These are phyloP conservation scores for Coemansia sp. DNA, from an alignment of 192 early-diverging fungal genomes.

Conservation along the genomic window DNA sequence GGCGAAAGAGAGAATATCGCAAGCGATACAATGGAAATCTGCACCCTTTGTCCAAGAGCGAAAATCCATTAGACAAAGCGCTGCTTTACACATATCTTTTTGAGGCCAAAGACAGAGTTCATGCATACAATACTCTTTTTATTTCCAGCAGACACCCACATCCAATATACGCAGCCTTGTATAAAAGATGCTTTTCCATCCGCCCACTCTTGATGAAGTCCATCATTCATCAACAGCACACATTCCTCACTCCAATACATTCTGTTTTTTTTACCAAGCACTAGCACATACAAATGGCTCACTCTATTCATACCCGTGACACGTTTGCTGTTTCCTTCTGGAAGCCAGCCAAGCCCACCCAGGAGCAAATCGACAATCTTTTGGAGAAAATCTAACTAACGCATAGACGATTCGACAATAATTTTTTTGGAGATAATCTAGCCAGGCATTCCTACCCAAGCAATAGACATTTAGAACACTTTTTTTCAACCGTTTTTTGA, in stretches of 20 bases:
- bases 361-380: conserved; percentile 12
- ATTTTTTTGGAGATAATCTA: too few species aligned
- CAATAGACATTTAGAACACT: too few species aligned
- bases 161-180: not conserved
- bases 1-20: too few species aligned
- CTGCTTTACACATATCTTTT: too few species aligned
- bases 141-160: not conserved
- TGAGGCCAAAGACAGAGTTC: not conserved
- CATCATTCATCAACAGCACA: not conserved
- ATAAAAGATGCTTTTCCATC: not conserved
- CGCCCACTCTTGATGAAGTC: not conserved
- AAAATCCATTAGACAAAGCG: not conserved
- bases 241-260: not conserved
- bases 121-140: not conserved
- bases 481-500: too few species aligned
- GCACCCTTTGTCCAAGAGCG: not conserved
- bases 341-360: conserved; percentile 10
- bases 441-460: too few species aligned
- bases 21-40: too few species aligned
- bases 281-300: not conserved
- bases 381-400: conserved; percentile 6
- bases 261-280: too few species aligned
- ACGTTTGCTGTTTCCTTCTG: not conserved
- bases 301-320: not conserved
- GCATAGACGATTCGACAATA: not conserved